phyloP scores from a whole-genome alignment of 208 protist species.

The Leishmania guyanensis region DNA sequence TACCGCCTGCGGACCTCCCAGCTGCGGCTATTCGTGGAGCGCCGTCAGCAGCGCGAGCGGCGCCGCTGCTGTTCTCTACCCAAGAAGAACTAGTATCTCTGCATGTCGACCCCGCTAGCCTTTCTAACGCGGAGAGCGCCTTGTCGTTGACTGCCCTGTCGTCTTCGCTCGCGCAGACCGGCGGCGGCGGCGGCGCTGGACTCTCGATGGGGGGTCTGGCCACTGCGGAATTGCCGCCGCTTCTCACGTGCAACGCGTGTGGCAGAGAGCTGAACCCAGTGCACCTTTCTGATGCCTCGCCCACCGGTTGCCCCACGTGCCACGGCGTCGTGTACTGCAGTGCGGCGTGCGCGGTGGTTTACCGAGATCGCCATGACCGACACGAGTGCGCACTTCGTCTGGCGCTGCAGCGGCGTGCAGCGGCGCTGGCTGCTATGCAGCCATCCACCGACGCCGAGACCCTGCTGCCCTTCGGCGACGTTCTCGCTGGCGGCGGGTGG shows the following conservation, averaged over 20 bases:
- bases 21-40: background rate
- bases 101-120: conserved; percentile 4
- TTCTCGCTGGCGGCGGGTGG: conserved; percentile 38
- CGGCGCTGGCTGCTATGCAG: conserved; percentile 7
- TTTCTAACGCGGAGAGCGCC: background rate
- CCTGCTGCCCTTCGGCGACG: conserved; percentile 24
- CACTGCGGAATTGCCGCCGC: conserved; percentile 4
- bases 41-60: background rate
- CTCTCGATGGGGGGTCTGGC: background rate
- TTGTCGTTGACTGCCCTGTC: background rate
- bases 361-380: conserved; percentile 30
- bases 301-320: conserved; percentile 34
- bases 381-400: conserved; percentile 43
- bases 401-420: conserved; percentile 23
- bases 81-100: background rate
- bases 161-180: background rate
- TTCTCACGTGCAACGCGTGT: conserved; percentile 21
- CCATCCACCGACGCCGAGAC: background rate
- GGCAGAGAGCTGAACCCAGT: conserved; percentile 17
- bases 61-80: background rate
- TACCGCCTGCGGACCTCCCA: background rate
- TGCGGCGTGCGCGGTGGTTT: conserved; percentile 32
- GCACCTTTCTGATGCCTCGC: background rate
- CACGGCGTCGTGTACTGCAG: conserved; percentile 44
- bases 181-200: background rate